These are phyloP conservation scores for Neonectria coccinea DNA, from an alignment of 2,329 filamentous ascomycete genomes.

Conservation along the genomic window DNA sequence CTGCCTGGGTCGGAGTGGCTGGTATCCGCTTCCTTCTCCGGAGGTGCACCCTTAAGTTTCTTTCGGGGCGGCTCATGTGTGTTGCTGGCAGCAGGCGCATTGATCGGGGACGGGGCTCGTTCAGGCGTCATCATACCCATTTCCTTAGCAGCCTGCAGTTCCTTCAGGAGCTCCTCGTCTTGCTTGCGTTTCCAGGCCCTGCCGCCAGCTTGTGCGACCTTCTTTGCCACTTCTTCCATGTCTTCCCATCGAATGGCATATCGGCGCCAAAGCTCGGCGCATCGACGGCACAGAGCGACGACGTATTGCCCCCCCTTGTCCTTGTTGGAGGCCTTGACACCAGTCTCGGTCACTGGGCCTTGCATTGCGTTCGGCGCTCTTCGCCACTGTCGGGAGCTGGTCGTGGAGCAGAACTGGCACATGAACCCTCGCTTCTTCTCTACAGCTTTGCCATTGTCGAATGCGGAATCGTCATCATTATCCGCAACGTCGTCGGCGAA, in stretches of 20 bases:
- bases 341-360: slow-evolving; percentile 74
- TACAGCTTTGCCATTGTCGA: slow-evolving; percentile 86
- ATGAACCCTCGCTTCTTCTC: slow-evolving; percentile 85
- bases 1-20: slow-evolving; percentile 59
- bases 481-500: slow-evolving; percentile 93
- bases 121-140: slow-evolving; percentile 59
- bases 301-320: slow-evolving; percentile 82
- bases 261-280: slow-evolving; percentile 92
- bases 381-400: slow-evolving; percentile 88
- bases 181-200: slow-evolving; percentile 89
- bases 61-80: slow-evolving; percentile 70
- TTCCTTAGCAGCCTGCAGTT: slow-evolving; percentile 74
- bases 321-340: slow-evolving; percentile 70
- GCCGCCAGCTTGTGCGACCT: slow-evolving; percentile 82
- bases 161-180: slow-evolving; percentile 89
- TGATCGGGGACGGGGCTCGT: slow-evolving; percentile 54
- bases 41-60: slow-evolving; percentile 68
- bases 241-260: slow-evolving; percentile 98
- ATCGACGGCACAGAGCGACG: slow-evolving; percentile 88
- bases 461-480: slow-evolving; percentile 93
- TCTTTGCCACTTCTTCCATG: slow-evolving; percentile 89
- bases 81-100: slow-evolving; percentile 40
- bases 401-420: slow-evolving; percentile 92
- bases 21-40: slow-evolving; percentile 64
- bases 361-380: slow-evolving; percentile 83